These are phyloP conservation scores for Thalassiosira exigua DNA, from an alignment of 352 stramenopile species.

Conservation along the genomic window DNA sequence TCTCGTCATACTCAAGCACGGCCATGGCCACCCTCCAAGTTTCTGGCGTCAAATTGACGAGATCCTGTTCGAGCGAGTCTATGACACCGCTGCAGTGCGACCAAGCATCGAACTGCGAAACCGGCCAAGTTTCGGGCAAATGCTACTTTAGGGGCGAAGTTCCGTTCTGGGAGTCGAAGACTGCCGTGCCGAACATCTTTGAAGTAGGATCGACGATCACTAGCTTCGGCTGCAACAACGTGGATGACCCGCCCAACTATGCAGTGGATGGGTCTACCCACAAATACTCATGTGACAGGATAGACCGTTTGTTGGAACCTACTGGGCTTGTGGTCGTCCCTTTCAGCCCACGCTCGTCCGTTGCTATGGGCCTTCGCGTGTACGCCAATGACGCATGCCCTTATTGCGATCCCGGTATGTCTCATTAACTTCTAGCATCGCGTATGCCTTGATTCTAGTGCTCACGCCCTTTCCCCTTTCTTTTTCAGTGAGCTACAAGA, in stretches of 20 bases:
- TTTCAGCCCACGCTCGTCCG: slow-evolving; percentile 23
- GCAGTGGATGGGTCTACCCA: slow-evolving; percentile 31
- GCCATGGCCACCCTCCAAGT: slow-evolving; percentile 9
- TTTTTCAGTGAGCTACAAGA: background rate
- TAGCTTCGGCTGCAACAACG: slow-evolving; percentile 35
- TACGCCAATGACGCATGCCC: slow-evolving; percentile 38
- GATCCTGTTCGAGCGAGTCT: slow-evolving; percentile 24
- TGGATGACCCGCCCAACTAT: background rate
- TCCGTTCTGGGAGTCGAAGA: slow-evolving; percentile 35
- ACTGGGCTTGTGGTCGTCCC: slow-evolving; percentile 28
- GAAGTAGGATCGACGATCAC: slow-evolving; percentile 36
- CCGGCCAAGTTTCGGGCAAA: slow-evolving; percentile 14
- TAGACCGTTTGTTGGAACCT: background rate
- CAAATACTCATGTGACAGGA: slow-evolving; percentile 23
- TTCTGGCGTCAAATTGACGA: slow-evolving; percentile 41
- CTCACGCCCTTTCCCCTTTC: background rate
- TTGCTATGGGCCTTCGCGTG: slow-evolving; percentile 39
- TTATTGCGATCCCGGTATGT: slow-evolving; percentile 26
- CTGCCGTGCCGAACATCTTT: slow-evolving; percentile 25
- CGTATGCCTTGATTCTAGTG: background rate
- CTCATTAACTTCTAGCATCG: background rate
- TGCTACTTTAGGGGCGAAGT: slow-evolving; percentile 46
- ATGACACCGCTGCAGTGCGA: slow-evolving; percentile 47
- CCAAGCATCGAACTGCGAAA: slow-evolving; percentile 55
- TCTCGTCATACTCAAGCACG: slow-evolving; percentile 31